A percentile compares a stretch with the other conserved stretches of the same genome.
Evolutionary conservation across 129 eudicot genomes (phyloP).

Genomic region (Centaurea solstitialis): DNA sequence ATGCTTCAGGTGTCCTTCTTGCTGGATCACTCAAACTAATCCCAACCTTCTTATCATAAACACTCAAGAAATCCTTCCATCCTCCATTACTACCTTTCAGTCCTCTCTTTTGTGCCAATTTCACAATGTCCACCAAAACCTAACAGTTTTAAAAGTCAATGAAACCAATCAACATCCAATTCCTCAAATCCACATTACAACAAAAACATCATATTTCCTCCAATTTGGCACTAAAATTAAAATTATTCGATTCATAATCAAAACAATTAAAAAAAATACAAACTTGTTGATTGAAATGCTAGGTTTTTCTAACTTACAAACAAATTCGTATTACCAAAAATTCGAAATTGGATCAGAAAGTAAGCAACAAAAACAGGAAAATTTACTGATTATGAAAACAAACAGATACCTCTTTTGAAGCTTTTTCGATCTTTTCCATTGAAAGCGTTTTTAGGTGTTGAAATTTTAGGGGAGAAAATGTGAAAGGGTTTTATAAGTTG

Average conservation of each 20-base stretch:
- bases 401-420: constrained; percentile 30
- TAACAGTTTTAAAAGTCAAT: constrained; percentile 17
- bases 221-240: background rate
- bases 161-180: constrained; percentile 2
- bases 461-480: background rate
- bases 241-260: background rate
- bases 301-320: background rate
- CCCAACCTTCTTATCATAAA: constrained; percentile 68
- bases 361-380: constrained; percentile 2
- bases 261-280: background rate
- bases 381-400: background rate
- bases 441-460: constrained; percentile 3
- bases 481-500: constrained; percentile 25
- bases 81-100: constrained; percentile 80
- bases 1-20: constrained; percentile 53
- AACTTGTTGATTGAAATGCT: background rate
- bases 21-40: constrained; percentile 87
- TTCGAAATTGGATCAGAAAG: background rate
- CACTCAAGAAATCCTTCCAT: constrained; percentile 84
- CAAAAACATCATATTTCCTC: background rate
- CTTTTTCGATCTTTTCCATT: constrained; percentile 36
- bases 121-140: constrained; percentile 81
- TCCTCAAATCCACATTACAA: background rate
- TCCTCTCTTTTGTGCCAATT: constrained; percentile 73
- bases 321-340: background rate